These are phyloP conservation scores for Elasticomyces elasticus DNA, from an alignment of 495 filamentous ascomycete species.

Conservation along the genomic window DNA sequence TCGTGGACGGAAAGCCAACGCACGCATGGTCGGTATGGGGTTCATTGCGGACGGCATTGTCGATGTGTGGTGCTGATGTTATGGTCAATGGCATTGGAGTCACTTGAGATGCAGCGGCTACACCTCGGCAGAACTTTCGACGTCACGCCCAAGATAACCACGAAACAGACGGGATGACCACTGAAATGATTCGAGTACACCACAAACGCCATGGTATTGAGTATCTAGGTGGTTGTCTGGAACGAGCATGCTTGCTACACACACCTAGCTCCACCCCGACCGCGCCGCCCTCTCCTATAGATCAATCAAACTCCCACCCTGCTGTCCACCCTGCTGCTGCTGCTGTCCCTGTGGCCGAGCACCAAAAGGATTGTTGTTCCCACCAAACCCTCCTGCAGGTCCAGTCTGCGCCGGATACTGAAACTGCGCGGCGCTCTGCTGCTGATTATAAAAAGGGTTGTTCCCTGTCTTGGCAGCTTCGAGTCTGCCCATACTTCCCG, in stretches of 20 bases:
- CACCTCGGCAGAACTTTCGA: background rate
- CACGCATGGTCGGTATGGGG: conserved; percentile 29
- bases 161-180: background rate
- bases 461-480: conserved; percentile 65
- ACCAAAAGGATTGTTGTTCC: conserved; percentile 35
- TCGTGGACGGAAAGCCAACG: conserved; percentile 37
- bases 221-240: too few species aligned
- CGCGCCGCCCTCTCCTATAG: conserved; percentile 41
- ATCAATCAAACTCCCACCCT: conserved; percentile 80
- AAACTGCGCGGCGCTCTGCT: conserved; percentile 26
- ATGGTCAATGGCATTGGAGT: background rate
- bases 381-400: conserved; percentile 49
- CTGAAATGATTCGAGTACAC: background rate
- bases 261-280: background rate
- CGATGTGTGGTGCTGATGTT: background rate
- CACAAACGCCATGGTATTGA: background rate
- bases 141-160: background rate
- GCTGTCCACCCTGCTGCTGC: conserved; percentile 55
- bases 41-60: conserved; percentile 6
- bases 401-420: conserved; percentile 72
- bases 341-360: conserved; percentile 45
- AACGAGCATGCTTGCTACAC: too few species aligned
- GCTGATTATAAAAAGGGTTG: conserved; percentile 72
- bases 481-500: conserved; percentile 53
- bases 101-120: background rate